Conservation (phyloP, 2,329 filamentous ascomycete genomes). For the Talaromyces sp. region DNA sequence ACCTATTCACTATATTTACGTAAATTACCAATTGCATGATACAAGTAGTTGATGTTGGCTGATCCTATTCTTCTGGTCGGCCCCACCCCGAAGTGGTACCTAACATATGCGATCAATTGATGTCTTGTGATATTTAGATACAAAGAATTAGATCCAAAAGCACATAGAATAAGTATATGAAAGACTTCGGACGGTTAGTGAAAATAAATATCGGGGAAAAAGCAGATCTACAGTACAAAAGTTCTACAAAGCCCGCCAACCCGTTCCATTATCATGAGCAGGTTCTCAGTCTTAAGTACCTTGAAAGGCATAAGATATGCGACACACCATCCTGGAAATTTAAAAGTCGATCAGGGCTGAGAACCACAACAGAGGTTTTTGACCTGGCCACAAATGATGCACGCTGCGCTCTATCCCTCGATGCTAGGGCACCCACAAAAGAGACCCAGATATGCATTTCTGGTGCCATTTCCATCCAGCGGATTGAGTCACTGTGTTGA, state of each 20-base stretch:
- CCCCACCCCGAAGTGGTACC: too few relatives aligned
- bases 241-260: background rate
- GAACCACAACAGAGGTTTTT: conserved; percentile 4
- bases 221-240: background rate
- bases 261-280: background rate
- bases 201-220: background rate
- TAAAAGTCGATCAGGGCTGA: background rate
- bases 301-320: conserved; percentile 3
- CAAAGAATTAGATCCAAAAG: too few relatives aligned
- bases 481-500: background rate
- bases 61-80: too few relatives aligned
- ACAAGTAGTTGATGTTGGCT: too few relatives aligned
- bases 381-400: conserved; percentile 2
- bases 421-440: conserved; percentile 2
- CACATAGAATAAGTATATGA: too few relatives aligned
- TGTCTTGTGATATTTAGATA: too few relatives aligned
- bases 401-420: background rate
- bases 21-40: too few relatives aligned
- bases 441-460: conserved; percentile 3
- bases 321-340: conserved; percentile 2
- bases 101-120: too few relatives aligned
- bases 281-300: background rate
- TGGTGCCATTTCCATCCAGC: conserved; percentile 2
- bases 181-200: too few relatives aligned
- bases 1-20: too few relatives aligned